A percentile compares a stretch with the other conserved stretches of the same genome.
Conservation (phyloP, 495 filamentous ascomycete species). For the Bacidia gigantensis region DNA sequence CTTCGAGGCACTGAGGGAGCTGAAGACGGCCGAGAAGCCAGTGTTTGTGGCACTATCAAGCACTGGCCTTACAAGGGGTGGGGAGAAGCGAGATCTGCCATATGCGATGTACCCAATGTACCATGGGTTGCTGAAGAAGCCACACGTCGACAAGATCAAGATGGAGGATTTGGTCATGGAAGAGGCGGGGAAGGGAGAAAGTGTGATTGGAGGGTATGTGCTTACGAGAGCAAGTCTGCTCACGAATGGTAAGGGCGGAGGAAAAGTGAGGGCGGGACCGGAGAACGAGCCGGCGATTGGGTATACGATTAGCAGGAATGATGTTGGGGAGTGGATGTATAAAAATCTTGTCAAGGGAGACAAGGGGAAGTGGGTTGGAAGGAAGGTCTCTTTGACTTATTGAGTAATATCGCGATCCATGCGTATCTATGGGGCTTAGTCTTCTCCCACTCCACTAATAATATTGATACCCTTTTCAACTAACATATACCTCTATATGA, state of each 20-base stretch:
- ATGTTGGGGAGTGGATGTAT: conserved; percentile 32
- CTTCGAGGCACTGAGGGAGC: conserved; percentile 18
- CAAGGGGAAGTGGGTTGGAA: conserved; percentile 26
- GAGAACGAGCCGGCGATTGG: conserved; percentile 26
- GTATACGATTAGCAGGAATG: conserved; percentile 26
- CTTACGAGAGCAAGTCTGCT: conserved; percentile 26
- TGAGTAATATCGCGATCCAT: conserved; percentile 7
- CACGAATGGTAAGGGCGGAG: conserved; percentile 18
- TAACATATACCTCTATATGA: no score
- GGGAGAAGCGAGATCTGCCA: conserved; percentile 23
- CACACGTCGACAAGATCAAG: conserved; percentile 27
- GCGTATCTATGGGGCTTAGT: not conserved
- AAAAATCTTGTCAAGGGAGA: conserved; percentile 25
- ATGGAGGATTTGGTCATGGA: conserved; percentile 25
- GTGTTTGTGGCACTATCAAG: conserved; percentile 20
- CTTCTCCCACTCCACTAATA: not conserved
- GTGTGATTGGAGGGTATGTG: conserved; percentile 21
- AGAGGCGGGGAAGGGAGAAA: conserved; percentile 6
- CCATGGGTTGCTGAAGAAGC: conserved; percentile 18
- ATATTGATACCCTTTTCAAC: no score
- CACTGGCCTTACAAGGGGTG: conserved; percentile 21
- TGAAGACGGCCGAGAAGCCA: conserved; percentile 12
- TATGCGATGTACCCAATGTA: conserved; percentile 25
- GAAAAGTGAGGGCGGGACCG: conserved; percentile 23
- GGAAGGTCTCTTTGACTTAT: conserved; percentile 26